These are phyloP conservation scores for Drosera spatulata DNA, from an alignment of 179 eudicot genomes.

Conservation along the genomic window DNA sequence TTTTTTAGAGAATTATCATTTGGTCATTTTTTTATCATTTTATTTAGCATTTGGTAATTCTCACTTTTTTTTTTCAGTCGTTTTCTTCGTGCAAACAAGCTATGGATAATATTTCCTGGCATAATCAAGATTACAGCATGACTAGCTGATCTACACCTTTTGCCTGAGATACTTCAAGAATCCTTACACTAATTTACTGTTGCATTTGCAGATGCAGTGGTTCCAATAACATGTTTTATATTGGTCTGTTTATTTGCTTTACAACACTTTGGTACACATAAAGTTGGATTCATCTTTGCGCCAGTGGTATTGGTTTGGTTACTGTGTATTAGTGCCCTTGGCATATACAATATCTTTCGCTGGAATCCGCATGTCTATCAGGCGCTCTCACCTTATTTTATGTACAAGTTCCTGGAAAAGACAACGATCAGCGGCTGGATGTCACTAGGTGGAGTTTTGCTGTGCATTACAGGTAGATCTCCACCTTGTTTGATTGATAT, in stretches of 20 bases:
- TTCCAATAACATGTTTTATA: constrained; percentile 82
- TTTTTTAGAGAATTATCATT: too few species aligned
- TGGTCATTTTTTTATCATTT: too few species aligned
- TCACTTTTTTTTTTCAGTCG: too few species aligned
- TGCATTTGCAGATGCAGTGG: constrained; percentile 65
- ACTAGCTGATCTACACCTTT: too few species aligned
- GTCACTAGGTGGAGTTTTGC: constrained; percentile 81
- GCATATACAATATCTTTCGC: constrained; percentile 59
- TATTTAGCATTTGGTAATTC: too few species aligned
- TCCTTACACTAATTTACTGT: too few species aligned
- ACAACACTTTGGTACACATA: constrained; percentile 86
- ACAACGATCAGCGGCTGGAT: constrained; percentile 80
- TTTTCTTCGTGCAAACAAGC: too few species aligned
- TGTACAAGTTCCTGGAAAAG: constrained; percentile 84
- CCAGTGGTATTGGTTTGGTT: constrained; percentile 75
- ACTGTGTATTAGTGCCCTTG: constrained; percentile 66
- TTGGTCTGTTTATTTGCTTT: constrained; percentile 73
- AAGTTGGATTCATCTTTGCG: constrained; percentile 65
- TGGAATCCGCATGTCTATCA: constrained; percentile 78
- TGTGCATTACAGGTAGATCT: constrained; percentile 72
- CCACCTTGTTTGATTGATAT: background rate
- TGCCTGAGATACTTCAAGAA: too few species aligned
- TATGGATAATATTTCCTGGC: too few species aligned
- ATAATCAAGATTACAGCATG: too few species aligned
- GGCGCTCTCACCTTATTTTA: constrained; percentile 82